Conservation (phyloP, 805 yeast species). For the Millerozyma acaciae region DNA sequence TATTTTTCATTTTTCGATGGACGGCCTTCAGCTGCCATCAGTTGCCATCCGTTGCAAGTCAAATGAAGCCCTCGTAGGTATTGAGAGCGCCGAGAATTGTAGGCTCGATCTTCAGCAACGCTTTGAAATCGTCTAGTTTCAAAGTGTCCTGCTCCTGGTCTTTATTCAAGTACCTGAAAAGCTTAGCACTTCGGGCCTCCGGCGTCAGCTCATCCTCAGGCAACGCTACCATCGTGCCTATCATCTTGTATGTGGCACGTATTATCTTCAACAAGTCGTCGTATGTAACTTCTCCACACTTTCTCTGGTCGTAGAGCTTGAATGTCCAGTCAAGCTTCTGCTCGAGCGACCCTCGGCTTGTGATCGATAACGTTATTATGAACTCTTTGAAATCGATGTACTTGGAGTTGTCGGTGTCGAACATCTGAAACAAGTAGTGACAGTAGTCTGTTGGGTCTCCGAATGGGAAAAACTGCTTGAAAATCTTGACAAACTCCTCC, state of each 20-base stretch:
- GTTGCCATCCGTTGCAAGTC: constrained; percentile 3
- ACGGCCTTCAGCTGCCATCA: neutral
- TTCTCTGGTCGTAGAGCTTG: constrained; percentile 77
- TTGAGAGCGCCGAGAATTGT: constrained; percentile 72
- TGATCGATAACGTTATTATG: constrained; percentile 79
- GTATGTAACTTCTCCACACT: constrained; percentile 70
- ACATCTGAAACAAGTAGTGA: constrained; percentile 80
- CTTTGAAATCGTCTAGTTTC: constrained; percentile 79
- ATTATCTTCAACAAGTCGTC: constrained; percentile 79
- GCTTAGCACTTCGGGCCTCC: constrained; percentile 77
- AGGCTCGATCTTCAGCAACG: constrained; percentile 75
- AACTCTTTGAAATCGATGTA: constrained; percentile 89
- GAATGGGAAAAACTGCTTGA: constrained; percentile 96
- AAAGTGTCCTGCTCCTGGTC: constrained; percentile 60
- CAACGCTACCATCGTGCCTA: constrained; percentile 87
- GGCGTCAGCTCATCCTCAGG: constrained; percentile 92
- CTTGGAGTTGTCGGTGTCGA: constrained; percentile 78
- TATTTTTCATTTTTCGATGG: constrained; percentile 1
- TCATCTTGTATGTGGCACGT: constrained; percentile 86
- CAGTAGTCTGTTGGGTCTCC: constrained; percentile 95
- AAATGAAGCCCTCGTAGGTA: constrained; percentile 77
- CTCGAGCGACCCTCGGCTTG: constrained; percentile 79
- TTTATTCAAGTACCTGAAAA: constrained; percentile 71
- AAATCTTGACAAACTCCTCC: constrained; percentile 86
- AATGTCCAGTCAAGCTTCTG: constrained; percentile 91